phyloP scores from a whole-genome alignment of 305 asterid genomes.

The Ruellia speciosa region DNA sequence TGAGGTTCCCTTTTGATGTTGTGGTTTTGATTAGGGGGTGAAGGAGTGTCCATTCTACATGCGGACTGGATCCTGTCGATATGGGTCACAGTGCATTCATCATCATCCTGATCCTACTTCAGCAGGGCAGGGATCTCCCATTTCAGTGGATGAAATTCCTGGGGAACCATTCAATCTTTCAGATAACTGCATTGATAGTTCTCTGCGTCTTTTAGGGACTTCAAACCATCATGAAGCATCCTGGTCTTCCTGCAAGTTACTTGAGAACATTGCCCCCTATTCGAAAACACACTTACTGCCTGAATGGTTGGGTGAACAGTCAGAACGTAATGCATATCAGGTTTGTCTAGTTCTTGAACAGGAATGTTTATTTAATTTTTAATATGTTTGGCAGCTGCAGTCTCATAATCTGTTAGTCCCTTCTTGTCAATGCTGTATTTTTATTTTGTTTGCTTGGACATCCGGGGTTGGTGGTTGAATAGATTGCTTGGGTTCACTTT shows the following conservation, averaged over 20 bases:
- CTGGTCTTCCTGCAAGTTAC: conserved; percentile 20
- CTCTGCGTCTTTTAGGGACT: conserved; percentile 21
- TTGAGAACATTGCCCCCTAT: conserved; percentile 11
- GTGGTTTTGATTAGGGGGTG: conserved; percentile 28
- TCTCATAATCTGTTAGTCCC: no score
- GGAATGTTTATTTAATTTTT: background rate
- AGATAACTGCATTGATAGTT: conserved; percentile 14
- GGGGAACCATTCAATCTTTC: conserved; percentile 12
- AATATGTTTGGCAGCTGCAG: no score
- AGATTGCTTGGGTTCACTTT: no score
- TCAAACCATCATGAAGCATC: conserved; percentile 20
- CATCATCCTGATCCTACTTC: conserved; percentile 39
- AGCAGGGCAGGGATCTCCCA: conserved; percentile 19
- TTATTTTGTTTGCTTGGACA: no score
- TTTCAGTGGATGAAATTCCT: conserved; percentile 13
- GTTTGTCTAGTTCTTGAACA: conserved; percentile 8
- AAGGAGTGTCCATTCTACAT: conserved; percentile 36
- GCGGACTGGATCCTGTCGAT: conserved; percentile 36
- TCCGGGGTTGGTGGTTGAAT: no score
- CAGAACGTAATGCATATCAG: conserved; percentile 27
- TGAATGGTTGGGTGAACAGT: conserved; percentile 12
- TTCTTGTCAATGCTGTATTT: no score
- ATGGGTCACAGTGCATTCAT: conserved; percentile 29
- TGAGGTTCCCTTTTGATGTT: conserved; percentile 6
- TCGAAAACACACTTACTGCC: conserved; percentile 12